Evolutionary conservation across 257 asterid genomes (phyloP).

Genomic region (Plantago major): DNA sequence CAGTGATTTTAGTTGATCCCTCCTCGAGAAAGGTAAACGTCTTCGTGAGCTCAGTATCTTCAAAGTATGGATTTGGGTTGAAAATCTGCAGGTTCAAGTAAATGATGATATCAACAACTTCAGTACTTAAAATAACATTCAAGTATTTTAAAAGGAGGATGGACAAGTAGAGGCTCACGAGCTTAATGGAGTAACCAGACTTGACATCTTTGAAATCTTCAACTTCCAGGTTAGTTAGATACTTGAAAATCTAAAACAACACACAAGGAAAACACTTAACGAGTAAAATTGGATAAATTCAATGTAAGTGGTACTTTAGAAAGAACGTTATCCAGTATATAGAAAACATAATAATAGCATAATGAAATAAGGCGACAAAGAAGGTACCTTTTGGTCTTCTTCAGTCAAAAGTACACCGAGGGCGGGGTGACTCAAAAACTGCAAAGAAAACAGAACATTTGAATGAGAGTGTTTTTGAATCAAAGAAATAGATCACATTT

Average conservation of each 20-base stretch:
- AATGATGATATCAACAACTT: slow-evolving; percentile 9
- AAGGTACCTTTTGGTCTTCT: slow-evolving; percentile 56
- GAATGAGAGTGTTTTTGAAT: neutral
- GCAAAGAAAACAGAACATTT: slow-evolving; percentile 17
- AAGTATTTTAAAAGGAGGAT: neutral
- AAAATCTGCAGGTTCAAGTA: slow-evolving; percentile 45
- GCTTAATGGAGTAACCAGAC: slow-evolving; percentile 77
- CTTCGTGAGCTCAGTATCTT: slow-evolving; percentile 72
- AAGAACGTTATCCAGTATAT: neutral
- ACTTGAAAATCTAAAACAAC: slow-evolving; percentile 66
- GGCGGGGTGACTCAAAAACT: slow-evolving; percentile 68
- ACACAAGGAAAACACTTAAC: slow-evolving; percentile 14
- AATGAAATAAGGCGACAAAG: neutral
- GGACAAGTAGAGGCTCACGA: slow-evolving; percentile 49
- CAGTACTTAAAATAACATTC: neutral
- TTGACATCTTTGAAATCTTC: slow-evolving; percentile 90
- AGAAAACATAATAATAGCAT: neutral
- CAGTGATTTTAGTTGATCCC: slow-evolving; percentile 71
- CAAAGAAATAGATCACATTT: too few species aligned
- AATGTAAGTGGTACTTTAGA: too few species aligned
- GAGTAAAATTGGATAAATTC: neutral
- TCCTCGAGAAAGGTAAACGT: slow-evolving; percentile 78
- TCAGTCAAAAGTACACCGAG: slow-evolving; percentile 56
- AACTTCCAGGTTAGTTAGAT: slow-evolving; percentile 74
- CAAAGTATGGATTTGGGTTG: slow-evolving; percentile 75